phyloP scores from a whole-genome alignment of 164 flowering plant species.

The Kingdonia uniflora region DNA sequence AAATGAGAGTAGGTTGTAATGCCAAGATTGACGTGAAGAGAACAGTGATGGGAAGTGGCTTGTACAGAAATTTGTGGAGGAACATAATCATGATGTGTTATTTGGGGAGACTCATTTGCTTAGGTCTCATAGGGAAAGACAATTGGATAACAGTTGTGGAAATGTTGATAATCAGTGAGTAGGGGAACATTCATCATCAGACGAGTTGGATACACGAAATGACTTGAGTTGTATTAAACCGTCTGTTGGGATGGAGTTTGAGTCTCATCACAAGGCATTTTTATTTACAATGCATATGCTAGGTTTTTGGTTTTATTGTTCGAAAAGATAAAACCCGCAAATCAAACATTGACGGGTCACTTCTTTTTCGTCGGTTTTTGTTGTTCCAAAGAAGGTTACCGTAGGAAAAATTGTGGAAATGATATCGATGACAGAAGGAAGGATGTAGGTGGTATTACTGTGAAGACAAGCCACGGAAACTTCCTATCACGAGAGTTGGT shows the following conservation, averaged over 20 bases:
- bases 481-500: conserved; percentile 15
- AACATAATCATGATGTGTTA: conserved; percentile 16
- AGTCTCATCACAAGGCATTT: conserved; percentile 15
- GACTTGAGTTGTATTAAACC: conserved; percentile 9
- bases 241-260: conserved; percentile 17
- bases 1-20: conserved; percentile 15
- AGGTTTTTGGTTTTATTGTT: conserved; percentile 13
- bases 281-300: conserved; percentile 13
- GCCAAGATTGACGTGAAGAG: conserved; percentile 15
- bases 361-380: conserved; percentile 14
- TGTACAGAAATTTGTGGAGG: conserved; percentile 16
- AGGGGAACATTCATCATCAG: conserved; percentile 8
- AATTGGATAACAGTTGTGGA: background rate
- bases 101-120: conserved; percentile 14
- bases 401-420: conserved; percentile 11
- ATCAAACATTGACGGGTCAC: conserved; percentile 14
- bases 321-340: conserved; percentile 14
- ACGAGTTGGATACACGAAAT: background rate
- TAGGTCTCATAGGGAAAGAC: conserved; percentile 14
- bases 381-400: conserved; percentile 17
- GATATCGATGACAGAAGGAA: conserved; percentile 10
- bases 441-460: conserved; percentile 9
- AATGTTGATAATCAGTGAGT: conserved; percentile 6
- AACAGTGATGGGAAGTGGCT: conserved; percentile 11
- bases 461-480: conserved; percentile 9